phyloP scores from a whole-genome alignment of 331 rosid genomes.

The Erythrophleum ivorense region DNA sequence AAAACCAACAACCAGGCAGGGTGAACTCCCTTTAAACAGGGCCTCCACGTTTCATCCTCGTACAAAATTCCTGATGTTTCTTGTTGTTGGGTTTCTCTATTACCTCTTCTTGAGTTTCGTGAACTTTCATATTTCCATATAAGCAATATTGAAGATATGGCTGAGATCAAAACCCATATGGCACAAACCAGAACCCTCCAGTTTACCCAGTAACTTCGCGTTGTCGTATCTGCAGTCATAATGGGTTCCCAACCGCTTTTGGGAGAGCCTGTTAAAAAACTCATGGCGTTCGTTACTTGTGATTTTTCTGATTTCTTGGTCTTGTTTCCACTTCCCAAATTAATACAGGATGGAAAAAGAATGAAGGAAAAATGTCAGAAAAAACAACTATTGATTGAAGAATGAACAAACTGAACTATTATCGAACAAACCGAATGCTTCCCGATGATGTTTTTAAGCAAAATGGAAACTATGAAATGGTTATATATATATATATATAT shows the following conservation, averaged over 20 bases:
- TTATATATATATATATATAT: too few relatives aligned
- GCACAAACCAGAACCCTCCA: conserved; percentile 84
- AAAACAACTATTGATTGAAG: conserved; percentile 11
- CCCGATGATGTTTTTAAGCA: too few relatives aligned
- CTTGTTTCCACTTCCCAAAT: conserved; percentile 41
- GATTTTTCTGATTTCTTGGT: conserved; percentile 20
- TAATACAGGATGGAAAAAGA: conserved; percentile 27
- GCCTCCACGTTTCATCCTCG: conserved; percentile 94
- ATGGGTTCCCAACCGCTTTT: conserved; percentile 81
- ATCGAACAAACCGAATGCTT: neutral
- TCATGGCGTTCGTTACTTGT: conserved; percentile 59
- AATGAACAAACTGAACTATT: conserved; percentile 40
- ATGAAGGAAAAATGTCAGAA: conserved; percentile 15
- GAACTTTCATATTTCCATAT: conserved; percentile 62
- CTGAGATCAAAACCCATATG: conserved; percentile 60
- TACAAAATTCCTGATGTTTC: conserved; percentile 61
- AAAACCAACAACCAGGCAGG: conserved; percentile 94
- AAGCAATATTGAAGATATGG: conserved; percentile 54
- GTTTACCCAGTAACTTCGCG: conserved; percentile 80
- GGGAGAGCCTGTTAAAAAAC: conserved; percentile 73
- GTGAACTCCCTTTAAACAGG: conserved; percentile 86
- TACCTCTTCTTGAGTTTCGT: conserved; percentile 40
- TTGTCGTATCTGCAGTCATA: conserved; percentile 78
- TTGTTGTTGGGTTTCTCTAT: conserved; percentile 39
- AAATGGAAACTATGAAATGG: neutral